Evolutionary conservation across 2,329 filamentous ascomycete species (phyloP), one percentile per base, ranked within the genome.

Genomic region (Phyllosticta citrichinensis): DNA sequence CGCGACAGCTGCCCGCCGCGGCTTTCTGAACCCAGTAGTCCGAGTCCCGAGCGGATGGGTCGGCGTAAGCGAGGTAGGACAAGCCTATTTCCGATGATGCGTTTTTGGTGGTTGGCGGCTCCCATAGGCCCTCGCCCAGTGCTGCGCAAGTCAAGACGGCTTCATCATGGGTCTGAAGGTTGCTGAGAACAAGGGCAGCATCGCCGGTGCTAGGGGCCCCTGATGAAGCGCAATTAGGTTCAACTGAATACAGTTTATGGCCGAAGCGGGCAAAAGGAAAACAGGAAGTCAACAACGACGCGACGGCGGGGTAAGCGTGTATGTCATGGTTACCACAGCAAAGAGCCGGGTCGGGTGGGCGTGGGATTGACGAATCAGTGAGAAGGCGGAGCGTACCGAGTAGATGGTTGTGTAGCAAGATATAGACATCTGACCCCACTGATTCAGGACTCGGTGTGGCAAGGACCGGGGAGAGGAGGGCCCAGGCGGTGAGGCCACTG

Each of bases 391-490:
- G 47, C 61, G 27, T 57, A 63, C 60, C 63, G 58, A 66, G 63
- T 40, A 67, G 60, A 63, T 65, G 62, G 62, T 66, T 62, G 57
- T 63, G 59, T n/a, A 60, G 58, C 51, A 66, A 35, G 27, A 66
- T 64, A 8, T 61, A 62, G 17, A 74, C 35, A 56, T 72, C 70
- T 53, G 68, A 70, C 25, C 65, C 66, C 59, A 68, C 61, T 25
- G 67, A 65, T 55, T 66, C 63, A 22, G 69, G 66, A 55, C 64
- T 68, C 24, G 67, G 62, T 40, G 63, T 57, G 20, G 63, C 62
- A 40, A 63, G 56, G 33, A 63, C 62, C 58, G 51, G 53, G 52
- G 33, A 47, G 19, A 58, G 52, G 2, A 30, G 30, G 58, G 33
- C 25, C 50, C 53, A 33, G 19, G 56, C 56, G 56, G 56, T 52